Evolutionary conservation across 2,329 filamentous ascomycete species (phyloP).

Genomic region (Sporothrix phasma): DNA sequence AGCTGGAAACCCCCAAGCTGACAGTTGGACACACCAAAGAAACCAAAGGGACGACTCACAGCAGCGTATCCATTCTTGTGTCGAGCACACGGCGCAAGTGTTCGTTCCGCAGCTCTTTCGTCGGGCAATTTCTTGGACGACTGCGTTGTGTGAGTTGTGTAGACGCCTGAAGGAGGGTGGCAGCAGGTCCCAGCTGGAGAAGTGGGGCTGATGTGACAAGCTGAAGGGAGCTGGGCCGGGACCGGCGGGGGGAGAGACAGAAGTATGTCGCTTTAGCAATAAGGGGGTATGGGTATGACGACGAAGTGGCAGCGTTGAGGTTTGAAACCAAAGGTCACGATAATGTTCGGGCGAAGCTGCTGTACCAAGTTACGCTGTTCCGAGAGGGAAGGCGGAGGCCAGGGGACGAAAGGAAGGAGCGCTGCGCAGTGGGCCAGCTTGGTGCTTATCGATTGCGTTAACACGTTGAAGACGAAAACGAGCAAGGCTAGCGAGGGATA

Average conservation of each 20-base stretch:
- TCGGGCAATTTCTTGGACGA: neutral
- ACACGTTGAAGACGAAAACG: neutral
- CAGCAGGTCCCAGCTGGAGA: neutral
- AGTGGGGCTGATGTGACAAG: neutral
- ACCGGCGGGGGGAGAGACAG: neutral
- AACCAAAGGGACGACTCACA: constrained; percentile 10
- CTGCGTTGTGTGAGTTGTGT: neutral
- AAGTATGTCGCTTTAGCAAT: neutral
- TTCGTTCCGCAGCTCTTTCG: neutral
- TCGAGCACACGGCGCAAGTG: neutral
- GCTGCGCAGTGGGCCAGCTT: neutral
- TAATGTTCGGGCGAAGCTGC: constrained; percentile 5
- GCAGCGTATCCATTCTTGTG: constrained; percentile 13
- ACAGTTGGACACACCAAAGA: neutral
- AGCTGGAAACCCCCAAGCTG: neutral
- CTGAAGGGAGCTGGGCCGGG: neutral
- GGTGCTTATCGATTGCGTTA: constrained; percentile 9
- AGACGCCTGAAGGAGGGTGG: constrained; percentile 3
- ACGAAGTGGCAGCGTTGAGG: neutral
- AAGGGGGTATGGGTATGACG: neutral
- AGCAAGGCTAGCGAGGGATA: constrained; percentile 6
- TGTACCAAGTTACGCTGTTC: constrained; percentile 7
- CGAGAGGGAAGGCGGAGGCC: constrained; percentile 8
- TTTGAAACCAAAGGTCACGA: neutral
- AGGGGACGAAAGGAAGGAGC: neutral